Percentiles rank a stretch among this genome's conserved stretches.
phyloP scores from a whole-genome alignment of 75 land plant species.

The Selaginella moellendorffii region DNA sequence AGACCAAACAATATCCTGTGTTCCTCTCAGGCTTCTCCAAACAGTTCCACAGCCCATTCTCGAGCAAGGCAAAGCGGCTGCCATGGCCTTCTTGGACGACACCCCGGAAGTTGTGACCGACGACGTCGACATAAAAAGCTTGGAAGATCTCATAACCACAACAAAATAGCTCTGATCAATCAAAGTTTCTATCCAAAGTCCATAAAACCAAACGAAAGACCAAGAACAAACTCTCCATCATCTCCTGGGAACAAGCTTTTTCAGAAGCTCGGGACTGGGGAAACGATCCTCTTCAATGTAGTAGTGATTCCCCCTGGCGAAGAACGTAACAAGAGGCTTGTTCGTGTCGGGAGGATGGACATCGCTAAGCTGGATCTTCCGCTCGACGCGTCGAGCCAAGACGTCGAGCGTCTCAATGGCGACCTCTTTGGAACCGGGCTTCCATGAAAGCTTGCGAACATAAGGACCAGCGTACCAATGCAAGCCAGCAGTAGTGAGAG shows the following conservation, averaged over 20 bases:
- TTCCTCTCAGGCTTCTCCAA: constrained; percentile 47
- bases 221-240: not conserved
- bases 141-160: not conserved
- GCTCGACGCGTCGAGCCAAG: constrained; percentile 47
- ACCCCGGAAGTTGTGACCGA: not conserved
- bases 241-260: constrained; percentile 21
- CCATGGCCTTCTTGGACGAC: constrained; percentile 45
- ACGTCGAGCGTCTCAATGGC: constrained; percentile 79
- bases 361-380: constrained; percentile 56
- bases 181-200: no score
- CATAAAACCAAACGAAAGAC: no score
- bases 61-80: constrained; percentile 65
- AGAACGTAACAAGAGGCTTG: constrained; percentile 74
- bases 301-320: constrained; percentile 58
- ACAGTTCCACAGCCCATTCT: constrained; percentile 72
- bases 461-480: constrained; percentile 99
- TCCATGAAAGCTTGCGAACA: constrained; percentile 78
- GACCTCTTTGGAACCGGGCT: constrained; percentile 65
- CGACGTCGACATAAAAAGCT: not conserved
- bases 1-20: not conserved
- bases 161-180: no score
- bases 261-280: constrained; percentile 57
- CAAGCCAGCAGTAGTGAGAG: constrained; percentile 74
- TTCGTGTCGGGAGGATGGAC: constrained; percentile 50
- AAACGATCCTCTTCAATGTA: constrained; percentile 72